Evolutionary conservation across 805 yeast genomes (phyloP).

Genomic region (Metschnikowia bowlesiae): DNA sequence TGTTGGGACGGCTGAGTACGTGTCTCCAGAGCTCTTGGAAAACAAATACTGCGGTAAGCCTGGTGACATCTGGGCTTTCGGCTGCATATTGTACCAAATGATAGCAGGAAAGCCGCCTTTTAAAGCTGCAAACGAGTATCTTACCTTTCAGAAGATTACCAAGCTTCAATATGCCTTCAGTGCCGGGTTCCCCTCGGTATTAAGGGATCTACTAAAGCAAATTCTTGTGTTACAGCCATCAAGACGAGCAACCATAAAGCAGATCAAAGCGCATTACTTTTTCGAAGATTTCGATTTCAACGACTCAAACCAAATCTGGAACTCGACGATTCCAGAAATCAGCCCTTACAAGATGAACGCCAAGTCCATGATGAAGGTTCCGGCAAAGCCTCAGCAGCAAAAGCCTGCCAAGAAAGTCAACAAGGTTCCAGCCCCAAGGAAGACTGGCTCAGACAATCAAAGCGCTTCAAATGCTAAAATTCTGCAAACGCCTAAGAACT

Average conservation of each 20-base stretch:
- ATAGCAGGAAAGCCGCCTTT: constrained; percentile 72
- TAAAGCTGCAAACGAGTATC: constrained; percentile 76
- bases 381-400: constrained; percentile 25
- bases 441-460: constrained; percentile 1
- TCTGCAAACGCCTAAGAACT: constrained; percentile 6
- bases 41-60: constrained; percentile 64
- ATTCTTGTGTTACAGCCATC: constrained; percentile 71
- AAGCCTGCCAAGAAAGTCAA: constrained; percentile 2
- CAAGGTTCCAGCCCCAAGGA: constrained; percentile 4
- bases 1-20: constrained; percentile 84
- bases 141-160: constrained; percentile 77
- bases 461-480: neutral
- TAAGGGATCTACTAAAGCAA: constrained; percentile 62
- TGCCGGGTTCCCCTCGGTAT: constrained; percentile 54
- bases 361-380: constrained; percentile 73
- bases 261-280: constrained; percentile 67
- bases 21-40: constrained; percentile 74
- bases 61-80: constrained; percentile 60
- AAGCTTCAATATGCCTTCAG: constrained; percentile 70
- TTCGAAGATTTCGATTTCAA: constrained; percentile 65
- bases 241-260: constrained; percentile 52
- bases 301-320: constrained; percentile 67
- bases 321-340: constrained; percentile 55
- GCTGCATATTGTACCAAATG: constrained; percentile 58
- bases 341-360: constrained; percentile 74